These are phyloP conservation scores for Niebla homalea DNA, from an alignment of 495 filamentous ascomycete genomes.

Conservation along the genomic window DNA sequence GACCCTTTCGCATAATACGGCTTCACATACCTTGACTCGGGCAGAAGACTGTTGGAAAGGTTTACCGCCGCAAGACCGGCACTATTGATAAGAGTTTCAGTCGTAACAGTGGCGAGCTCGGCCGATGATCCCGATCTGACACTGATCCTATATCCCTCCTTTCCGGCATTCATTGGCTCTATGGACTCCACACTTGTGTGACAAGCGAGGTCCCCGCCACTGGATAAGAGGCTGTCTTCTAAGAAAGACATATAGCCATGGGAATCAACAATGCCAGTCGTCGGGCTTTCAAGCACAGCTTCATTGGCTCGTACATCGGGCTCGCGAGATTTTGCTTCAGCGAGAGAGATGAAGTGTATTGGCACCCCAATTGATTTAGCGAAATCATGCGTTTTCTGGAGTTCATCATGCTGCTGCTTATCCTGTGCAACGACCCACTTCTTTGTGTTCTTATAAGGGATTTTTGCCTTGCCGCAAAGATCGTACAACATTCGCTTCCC, in stretches of 20 bases:
- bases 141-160: slow-evolving; percentile 39
- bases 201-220: slow-evolving; percentile 60
- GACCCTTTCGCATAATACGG: slow-evolving; percentile 87
- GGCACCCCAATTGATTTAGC: slow-evolving; percentile 57
- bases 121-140: slow-evolving; percentile 34
- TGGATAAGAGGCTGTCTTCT: slow-evolving; percentile 61
- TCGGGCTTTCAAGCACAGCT: slow-evolving; percentile 68
- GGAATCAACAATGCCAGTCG: slow-evolving; percentile 83
- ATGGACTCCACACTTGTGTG: slow-evolving; percentile 47
- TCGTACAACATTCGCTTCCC: slow-evolving; percentile 68
- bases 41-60: slow-evolving; percentile 74
- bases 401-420: slow-evolving; percentile 47
- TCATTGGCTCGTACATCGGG: slow-evolving; percentile 56
- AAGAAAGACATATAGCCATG: slow-evolving; percentile 74
- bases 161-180: slow-evolving; percentile 33
- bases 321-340: slow-evolving; percentile 51
- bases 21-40: slow-evolving; percentile 36
- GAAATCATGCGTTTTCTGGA: slow-evolving; percentile 52
- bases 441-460: slow-evolving; percentile 61
- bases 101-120: slow-evolving; percentile 46
- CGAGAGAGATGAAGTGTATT: slow-evolving; percentile 48
- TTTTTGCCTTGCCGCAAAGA: slow-evolving; percentile 50
- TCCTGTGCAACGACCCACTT: slow-evolving; percentile 96
- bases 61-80: slow-evolving; percentile 67
- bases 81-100: slow-evolving; percentile 68